Percentiles rank a stretch among this genome's conserved stretches.
Evolutionary conservation across 2,329 filamentous ascomycete genomes (phyloP).

Genomic region (Scedosporium minutisporum): DNA sequence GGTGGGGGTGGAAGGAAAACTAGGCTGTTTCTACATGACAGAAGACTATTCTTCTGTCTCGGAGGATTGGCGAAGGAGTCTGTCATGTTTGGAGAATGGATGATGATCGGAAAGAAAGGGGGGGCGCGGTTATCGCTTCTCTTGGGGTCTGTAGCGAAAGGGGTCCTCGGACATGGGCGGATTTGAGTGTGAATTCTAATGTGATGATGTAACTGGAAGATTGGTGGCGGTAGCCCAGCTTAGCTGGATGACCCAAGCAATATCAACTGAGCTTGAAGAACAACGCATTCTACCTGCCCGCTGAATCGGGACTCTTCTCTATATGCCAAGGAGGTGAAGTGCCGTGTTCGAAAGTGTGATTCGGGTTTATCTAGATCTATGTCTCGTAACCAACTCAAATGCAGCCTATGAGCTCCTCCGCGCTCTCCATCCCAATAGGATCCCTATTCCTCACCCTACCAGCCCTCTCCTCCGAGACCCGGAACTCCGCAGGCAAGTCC

Average conservation of each 20-base stretch:
- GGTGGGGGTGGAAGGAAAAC: background rate
- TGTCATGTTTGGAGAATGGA: background rate
- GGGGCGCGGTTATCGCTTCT: background rate
- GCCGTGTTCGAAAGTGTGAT: background rate
- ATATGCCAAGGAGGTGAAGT: no score
- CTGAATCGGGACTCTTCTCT: no score
- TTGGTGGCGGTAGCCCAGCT: background rate
- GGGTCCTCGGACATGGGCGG: background rate
- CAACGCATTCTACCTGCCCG: no score
- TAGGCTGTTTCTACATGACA: background rate
- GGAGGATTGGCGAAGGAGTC: background rate
- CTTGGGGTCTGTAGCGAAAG: background rate
- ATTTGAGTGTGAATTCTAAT: background rate
- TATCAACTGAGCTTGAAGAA: no score
- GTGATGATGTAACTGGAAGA: background rate
- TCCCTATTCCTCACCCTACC: background rate
- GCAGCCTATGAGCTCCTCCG: background rate
- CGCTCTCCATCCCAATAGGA: background rate
- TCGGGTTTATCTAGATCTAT: background rate
- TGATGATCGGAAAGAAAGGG: background rate
- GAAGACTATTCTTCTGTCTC: background rate
- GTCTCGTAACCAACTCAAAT: background rate
- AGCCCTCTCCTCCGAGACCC: slow-evolving; percentile 20
- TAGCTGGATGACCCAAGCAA: no score
- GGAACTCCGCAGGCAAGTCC: slow-evolving; percentile 33